A percentile compares a stretch with the other conserved stretches of the same genome.
Conservation (phyloP, 305 asterid genomes). For the Fraxinus latifolia region DNA sequence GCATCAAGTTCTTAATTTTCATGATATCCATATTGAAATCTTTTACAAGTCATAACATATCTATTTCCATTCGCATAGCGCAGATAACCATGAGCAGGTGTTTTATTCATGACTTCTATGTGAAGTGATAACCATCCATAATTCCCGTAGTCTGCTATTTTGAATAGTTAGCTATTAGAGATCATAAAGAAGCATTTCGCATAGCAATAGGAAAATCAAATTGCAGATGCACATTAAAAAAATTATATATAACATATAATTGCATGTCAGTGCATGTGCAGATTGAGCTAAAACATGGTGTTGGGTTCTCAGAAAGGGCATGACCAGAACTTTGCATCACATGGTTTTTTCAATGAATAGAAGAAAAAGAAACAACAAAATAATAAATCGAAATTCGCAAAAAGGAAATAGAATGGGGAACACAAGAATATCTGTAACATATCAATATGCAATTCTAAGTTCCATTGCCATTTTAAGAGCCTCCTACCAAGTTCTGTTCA, state of each 20-base stretch:
- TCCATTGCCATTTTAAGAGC: constrained; percentile 13
- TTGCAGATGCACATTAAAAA: background rate
- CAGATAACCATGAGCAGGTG: background rate
- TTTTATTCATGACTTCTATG: background rate
- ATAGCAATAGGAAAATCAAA: background rate
- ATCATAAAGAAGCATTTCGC: background rate
- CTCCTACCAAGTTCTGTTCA: constrained; percentile 51
- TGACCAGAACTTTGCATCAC: background rate
- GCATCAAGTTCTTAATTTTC: background rate
- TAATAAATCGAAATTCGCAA: constrained; percentile 8
- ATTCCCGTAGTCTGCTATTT: background rate
- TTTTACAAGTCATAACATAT: background rate
- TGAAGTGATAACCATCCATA: background rate
- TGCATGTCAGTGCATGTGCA: background rate
- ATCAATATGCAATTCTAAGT: background rate
- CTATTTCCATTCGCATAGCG: background rate
- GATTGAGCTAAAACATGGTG: background rate
- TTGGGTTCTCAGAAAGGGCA: background rate
- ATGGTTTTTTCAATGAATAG: constrained; percentile 2
- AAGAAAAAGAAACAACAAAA: background rate
- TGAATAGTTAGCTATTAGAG: background rate
- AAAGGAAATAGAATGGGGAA: constrained; percentile 12
- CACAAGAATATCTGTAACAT: background rate
- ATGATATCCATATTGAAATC: background rate
- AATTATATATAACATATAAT: background rate